Base-by-base conservation (phyloP, 2,329 filamentous ascomycete species). In the Ophiostoma quercus region DNA sequence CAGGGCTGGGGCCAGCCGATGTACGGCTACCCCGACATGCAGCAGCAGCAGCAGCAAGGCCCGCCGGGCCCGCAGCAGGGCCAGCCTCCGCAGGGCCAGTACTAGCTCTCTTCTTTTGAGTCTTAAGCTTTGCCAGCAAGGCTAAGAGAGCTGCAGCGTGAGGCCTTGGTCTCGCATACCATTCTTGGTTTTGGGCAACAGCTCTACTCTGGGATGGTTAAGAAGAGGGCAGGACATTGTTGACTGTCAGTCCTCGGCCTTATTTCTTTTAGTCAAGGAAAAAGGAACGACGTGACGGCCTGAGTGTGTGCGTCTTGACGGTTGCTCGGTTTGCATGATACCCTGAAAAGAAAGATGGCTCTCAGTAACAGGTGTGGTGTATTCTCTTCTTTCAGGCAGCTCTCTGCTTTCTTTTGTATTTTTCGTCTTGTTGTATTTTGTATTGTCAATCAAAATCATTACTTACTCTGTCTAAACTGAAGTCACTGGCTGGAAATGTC, bases 21-120 rank as follows among this genome's bases (percentile, higher is more conserved):
- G 57, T 85, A 84, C 72, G 82, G 80, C 67, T 86, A 86, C 74
- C 76, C 79, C 25, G 82, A 85, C 72, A 82, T 76, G 29, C 74
- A 74, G 73, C 80, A 81, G 71, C 80, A 81, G 71, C 43, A 66
- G n/a, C 68, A 60, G 54, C 70, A 78, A 66, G 79, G 79, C 63
- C 79, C 79, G 73, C 80, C 78, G 70, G 79, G 80, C 72, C 79
- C 76, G 71, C 77, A 78, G 67, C 77, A 77, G 70, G 80, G 77
- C 60, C 79, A 78, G 66, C 81, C 54, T 57, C 78, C 77, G 14
- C 78, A 76, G 66, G 77, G 80, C 51, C 74, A 72, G 12, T 74
- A 75, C 70, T 75, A 71, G 22, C 25, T 11, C 22, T 51, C 19
- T 51, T 4, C 19, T 34, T 5, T 34, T 34, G 34, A 34, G 8